Evolutionary conservation across 2,329 filamentous ascomycete species (phyloP).

Genomic region (Trichophyton schoenleinii): DNA sequence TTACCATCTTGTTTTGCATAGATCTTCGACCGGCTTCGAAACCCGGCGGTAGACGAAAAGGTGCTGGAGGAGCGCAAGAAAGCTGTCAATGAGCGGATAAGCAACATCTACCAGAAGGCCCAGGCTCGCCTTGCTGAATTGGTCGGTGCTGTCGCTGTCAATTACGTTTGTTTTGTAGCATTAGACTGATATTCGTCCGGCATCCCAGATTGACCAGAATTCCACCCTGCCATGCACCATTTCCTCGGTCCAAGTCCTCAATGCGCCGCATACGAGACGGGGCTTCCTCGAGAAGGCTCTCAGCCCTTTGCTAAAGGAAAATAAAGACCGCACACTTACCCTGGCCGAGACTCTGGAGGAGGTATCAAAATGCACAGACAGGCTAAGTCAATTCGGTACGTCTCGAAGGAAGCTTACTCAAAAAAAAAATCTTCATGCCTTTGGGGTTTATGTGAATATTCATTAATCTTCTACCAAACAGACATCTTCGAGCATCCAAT

Average conservation of each 20-base stretch:
- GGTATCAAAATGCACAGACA: slow-evolving; percentile 57
- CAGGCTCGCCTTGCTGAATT: slow-evolving; percentile 53
- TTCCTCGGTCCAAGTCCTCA: slow-evolving; percentile 70
- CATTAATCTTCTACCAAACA: slow-evolving; percentile 23
- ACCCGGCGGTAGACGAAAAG: slow-evolving; percentile 46
- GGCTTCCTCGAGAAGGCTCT: slow-evolving; percentile 74
- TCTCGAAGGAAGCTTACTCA: background rate
- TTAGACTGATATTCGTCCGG: background rate
- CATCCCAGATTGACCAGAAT: slow-evolving; percentile 59
- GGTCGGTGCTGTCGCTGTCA: slow-evolving; percentile 32
- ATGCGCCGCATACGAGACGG: slow-evolving; percentile 69
- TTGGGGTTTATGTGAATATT: background rate
- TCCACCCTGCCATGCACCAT: slow-evolving; percentile 78
- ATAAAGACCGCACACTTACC: slow-evolving; percentile 57
- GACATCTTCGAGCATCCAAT: slow-evolving; percentile 81
- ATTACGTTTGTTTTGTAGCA: background rate
- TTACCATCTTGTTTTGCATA: slow-evolving; percentile 18
- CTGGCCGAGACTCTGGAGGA: slow-evolving; percentile 65
- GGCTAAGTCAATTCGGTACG: slow-evolving; percentile 68
- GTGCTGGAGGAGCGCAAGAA: slow-evolving; percentile 48
- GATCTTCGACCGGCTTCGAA: slow-evolving; percentile 47
- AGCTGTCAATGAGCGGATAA: slow-evolving; percentile 46
- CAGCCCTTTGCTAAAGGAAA: slow-evolving; percentile 59
- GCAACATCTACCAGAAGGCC: slow-evolving; percentile 48
- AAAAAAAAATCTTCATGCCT: background rate